Base-by-base conservation (phyloP, 2,329 filamentous ascomycete genomes). In the Phaeosphaeria sp. region DNA sequence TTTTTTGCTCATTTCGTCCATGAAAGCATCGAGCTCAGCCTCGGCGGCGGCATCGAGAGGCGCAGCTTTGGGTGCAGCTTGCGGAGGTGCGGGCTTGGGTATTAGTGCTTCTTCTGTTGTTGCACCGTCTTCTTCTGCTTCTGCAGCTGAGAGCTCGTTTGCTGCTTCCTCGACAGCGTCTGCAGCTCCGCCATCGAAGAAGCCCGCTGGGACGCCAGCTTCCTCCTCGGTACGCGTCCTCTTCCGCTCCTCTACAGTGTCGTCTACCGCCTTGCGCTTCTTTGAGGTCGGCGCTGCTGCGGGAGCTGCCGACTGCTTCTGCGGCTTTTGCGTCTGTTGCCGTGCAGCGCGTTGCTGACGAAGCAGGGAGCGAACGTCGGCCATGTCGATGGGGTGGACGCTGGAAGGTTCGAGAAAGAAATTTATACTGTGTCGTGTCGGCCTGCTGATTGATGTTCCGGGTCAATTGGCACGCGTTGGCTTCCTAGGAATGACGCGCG, bases 1-100 rank as follows among this genome's bases (percentile, higher is more conserved):
- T 53, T 89, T 87, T 70, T 96, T 91, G 72, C 93, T 87, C 9
- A 91, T 78, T 42, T 79, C 78, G 41, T 58, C 59, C 58, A 76
- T 47, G 53, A 76, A 75, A 17, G 71, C 93, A 72, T 96, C 88
- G 1, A 91, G 78, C 30, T 80, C 79, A 13, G 67, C 68, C 44
- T 75, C 65, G 15, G 66, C 69, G 2, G 62, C 60, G 2, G 65
- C 48, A 49, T 68, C 64, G 30, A 65, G 61, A 21, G 58, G 61
- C 2, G 62, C 50, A 20, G 55, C 42, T 2, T 65, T 51, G 50
- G 58, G 33, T 11, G 62, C 50, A 17, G 55, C 39, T 2, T 65
- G 53, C 50, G 58, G 33, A 13, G 60, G 36, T 41, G 58, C 47
- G 15, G 44, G 49, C 17, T 59, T 52, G 39, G 58, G 54, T 25